Percentiles rank a stretch among this genome's conserved stretches.
Evolutionary conservation across 495 filamentous ascomycete species (phyloP).

Genomic region (Filosporella fistucella): DNA sequence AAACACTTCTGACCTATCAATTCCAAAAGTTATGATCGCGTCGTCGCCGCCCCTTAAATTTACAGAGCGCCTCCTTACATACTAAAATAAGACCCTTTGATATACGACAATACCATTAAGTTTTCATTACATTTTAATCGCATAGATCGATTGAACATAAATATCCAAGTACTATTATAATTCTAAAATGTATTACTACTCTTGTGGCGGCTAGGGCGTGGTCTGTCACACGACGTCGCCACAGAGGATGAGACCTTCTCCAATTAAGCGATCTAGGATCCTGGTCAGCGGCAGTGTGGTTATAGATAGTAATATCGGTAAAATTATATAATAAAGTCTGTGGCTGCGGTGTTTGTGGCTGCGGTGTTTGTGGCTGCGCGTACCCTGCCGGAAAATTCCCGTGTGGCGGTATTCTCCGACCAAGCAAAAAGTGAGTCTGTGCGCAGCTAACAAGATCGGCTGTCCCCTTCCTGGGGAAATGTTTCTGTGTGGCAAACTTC

Average conservation of each 20-base stretch:
- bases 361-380: slow-evolving; percentile 4
- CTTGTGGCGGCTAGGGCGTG: not conserved
- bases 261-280: not conserved
- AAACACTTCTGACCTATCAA: not conserved
- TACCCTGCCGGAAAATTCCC: not conserved
- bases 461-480: slow-evolving; percentile 10
- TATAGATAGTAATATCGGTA: slow-evolving; percentile 5
- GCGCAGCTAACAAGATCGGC: slow-evolving; percentile 7
- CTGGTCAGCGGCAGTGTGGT: not conserved
- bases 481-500: slow-evolving; percentile 11
- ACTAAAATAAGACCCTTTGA: slow-evolving; percentile 4
- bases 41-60: slow-evolving; percentile 1
- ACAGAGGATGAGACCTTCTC: not conserved
- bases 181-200: not conserved
- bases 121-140: slow-evolving; percentile 11
- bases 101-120: slow-evolving; percentile 4
- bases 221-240: not conserved
- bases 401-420: not conserved
- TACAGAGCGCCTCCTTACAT: slow-evolving; percentile 5
- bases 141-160: slow-evolving; percentile 11
- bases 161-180: slow-evolving; percentile 6
- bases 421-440: slow-evolving; percentile 8
- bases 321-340: slow-evolving; percentile 2
- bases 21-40: slow-evolving; percentile 7
- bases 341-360: slow-evolving; percentile 1